Conservation (phyloP, 2,329 filamentous ascomycete genomes). For the Samsoniella hepiali region DNA sequence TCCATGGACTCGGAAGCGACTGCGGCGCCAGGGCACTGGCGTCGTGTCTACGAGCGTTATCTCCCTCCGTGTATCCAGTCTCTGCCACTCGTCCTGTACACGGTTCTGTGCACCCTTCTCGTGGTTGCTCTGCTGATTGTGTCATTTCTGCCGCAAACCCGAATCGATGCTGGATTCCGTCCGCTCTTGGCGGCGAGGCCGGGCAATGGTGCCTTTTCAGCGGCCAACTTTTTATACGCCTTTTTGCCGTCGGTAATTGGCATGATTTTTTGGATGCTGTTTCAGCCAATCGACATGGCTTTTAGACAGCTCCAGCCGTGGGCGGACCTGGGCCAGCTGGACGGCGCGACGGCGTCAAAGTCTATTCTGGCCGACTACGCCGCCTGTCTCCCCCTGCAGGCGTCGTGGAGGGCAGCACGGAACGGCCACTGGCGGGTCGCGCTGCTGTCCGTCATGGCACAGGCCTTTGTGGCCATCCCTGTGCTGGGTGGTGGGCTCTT, state of each 20-base stretch:
- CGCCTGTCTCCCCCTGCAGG: slow-evolving; percentile 60
- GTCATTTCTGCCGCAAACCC: slow-evolving; percentile 69
- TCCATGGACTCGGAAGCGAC: slow-evolving; percentile 32
- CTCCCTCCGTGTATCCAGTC: slow-evolving; percentile 75
- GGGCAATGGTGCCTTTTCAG: slow-evolving; percentile 65
- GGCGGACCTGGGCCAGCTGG: slow-evolving; percentile 55
- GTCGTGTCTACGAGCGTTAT: slow-evolving; percentile 51
- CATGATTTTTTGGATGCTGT: slow-evolving; percentile 62
- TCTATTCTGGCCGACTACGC: slow-evolving; percentile 70
- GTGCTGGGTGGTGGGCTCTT: slow-evolving; percentile 68
- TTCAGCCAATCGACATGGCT: slow-evolving; percentile 64
- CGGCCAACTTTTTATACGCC: slow-evolving; percentile 83
- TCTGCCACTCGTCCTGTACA: slow-evolving; percentile 62
- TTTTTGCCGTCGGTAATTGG: slow-evolving; percentile 69
- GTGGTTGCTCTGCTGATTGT: slow-evolving; percentile 70
- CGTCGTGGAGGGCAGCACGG: slow-evolving; percentile 53
- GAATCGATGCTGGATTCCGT: slow-evolving; percentile 66
- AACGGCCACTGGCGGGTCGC: slow-evolving; percentile 66
- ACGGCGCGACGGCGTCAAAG: slow-evolving; percentile 59
- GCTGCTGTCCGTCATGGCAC: slow-evolving; percentile 55
- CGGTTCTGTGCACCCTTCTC: slow-evolving; percentile 57
- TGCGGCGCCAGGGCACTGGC: slow-evolving; percentile 28
- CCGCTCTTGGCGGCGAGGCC: slow-evolving; percentile 64
- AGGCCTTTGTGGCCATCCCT: slow-evolving; percentile 61
- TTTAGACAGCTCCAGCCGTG: slow-evolving; percentile 67